Percentiles rank a stretch among this genome's conserved stretches.
Evolutionary conservation across 208 protist species (phyloP).

Genomic region (Leishmania gerbilli): DNA sequence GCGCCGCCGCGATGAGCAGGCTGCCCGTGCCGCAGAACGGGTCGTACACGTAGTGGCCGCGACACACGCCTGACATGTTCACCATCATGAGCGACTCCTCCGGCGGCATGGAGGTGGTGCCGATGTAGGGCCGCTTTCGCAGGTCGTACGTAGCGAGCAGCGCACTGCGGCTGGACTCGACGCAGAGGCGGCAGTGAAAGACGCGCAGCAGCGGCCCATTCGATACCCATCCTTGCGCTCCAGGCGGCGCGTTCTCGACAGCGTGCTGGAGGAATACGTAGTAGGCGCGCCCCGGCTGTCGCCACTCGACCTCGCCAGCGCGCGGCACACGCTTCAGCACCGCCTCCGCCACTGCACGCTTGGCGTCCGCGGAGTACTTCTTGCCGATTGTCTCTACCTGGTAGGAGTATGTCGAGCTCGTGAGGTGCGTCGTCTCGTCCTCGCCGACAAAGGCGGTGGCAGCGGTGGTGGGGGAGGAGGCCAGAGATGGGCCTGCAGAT

Average conservation of each 20-base stretch:
- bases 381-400: conserved; percentile 76
- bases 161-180: conserved; percentile 38
- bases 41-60: conserved; percentile 80
- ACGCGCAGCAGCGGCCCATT: conserved; percentile 52
- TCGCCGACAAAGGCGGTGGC: conserved; percentile 32
- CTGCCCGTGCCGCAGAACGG: conserved; percentile 94
- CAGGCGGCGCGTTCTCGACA: conserved; percentile 41
- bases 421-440: conserved; percentile 26
- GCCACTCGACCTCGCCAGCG: conserved; percentile 27
- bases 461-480: background rate
- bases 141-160: conserved; percentile 84
- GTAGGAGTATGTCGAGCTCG: conserved; percentile 44
- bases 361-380: conserved; percentile 57
- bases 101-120: conserved; percentile 96
- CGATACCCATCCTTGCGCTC: conserved; percentile 32
- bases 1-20: conserved; percentile 82
- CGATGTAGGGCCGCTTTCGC: conserved; percentile 90
- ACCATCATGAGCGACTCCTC: conserved; percentile 93
- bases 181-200: conserved; percentile 44
- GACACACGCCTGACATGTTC: conserved; percentile 79
- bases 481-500: background rate
- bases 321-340: conserved; percentile 28
- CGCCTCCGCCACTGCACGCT: conserved; percentile 43
- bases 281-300: conserved; percentile 33
- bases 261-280: conserved; percentile 67